Percentiles rank a stretch among this genome's conserved stretches.
phyloP scores from a whole-genome alignment of 108 stramenopile genomes.

The Chaetoceros tenuissimus region DNA sequence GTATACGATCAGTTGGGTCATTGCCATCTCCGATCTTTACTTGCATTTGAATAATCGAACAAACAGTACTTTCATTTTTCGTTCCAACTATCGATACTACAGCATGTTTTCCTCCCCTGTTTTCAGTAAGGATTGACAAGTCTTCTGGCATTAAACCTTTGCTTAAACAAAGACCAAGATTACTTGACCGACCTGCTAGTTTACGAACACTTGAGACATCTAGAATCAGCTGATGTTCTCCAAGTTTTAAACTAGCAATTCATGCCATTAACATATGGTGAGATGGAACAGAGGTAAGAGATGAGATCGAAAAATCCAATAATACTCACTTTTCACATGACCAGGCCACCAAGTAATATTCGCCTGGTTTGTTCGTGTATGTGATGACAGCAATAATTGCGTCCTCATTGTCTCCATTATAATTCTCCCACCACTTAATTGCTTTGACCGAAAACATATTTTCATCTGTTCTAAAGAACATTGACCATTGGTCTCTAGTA shows the following conservation, averaged over 20 bases:
- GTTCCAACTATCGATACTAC: background rate
- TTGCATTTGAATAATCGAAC: background rate
- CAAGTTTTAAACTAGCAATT: too few species aligned
- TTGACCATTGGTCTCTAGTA: background rate
- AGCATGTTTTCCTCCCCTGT: background rate
- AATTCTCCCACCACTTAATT: constrained; percentile 4
- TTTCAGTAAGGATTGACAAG: background rate
- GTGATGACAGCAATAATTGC: background rate
- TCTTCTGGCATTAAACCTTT: background rate
- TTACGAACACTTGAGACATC: too few species aligned
- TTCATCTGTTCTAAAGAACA: constrained; percentile 6
- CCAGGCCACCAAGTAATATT: background rate
- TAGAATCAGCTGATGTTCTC: too few species aligned
- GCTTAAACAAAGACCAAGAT: background rate
- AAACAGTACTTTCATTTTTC: background rate
- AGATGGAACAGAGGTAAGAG: too few species aligned
- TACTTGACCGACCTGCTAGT: too few species aligned
- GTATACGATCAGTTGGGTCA: background rate
- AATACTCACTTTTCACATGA: background rate
- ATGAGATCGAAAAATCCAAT: background rate
- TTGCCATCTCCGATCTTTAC: background rate
- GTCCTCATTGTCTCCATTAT: background rate
- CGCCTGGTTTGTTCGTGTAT: background rate
- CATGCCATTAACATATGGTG: too few species aligned
- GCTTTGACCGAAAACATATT: background rate